Conservation (phyloP, 495 filamentous ascomycete species). For the Darksidea phi region DNA sequence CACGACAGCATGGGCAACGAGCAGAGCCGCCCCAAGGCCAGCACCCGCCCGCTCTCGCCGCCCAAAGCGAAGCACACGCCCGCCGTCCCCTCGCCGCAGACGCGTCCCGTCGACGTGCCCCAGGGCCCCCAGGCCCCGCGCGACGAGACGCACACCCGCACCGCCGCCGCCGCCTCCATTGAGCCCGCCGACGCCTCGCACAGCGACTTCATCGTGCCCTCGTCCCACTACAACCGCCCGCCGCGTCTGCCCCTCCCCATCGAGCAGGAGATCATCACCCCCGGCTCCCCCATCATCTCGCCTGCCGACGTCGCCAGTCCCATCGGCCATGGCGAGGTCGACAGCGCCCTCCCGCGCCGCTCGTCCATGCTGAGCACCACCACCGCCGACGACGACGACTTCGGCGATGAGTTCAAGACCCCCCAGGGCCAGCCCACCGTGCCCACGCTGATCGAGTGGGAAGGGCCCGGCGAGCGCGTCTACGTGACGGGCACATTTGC, state of each 20-base stretch:
- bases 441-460: constrained; percentile 82
- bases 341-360: constrained; percentile 55
- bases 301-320: constrained; percentile 56
- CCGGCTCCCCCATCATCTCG: constrained; percentile 79
- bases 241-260: constrained; percentile 89
- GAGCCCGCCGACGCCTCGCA: constrained; percentile 32
- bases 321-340: constrained; percentile 52
- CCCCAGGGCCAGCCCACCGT: constrained; percentile 61
- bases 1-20: constrained; percentile 37
- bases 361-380: constrained; percentile 65
- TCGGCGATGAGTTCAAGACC: constrained; percentile 65
- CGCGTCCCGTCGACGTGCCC: constrained; percentile 32
- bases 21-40: constrained; percentile 16
- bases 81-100: constrained; percentile 19
- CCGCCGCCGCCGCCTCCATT: constrained; percentile 17
- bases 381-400: constrained; percentile 76
- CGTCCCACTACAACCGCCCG: constrained; percentile 63
- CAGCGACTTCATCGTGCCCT: constrained; percentile 34
- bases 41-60: background rate
- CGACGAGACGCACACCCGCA: constrained; percentile 7
- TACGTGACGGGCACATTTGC: constrained; percentile 97
- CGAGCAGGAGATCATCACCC: constrained; percentile 79
- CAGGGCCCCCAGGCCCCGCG: constrained; percentile 1
- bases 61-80: background rate
- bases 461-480: constrained; percentile 73